These are phyloP conservation scores for Omphalea diandra DNA, from an alignment of 441 rosid genomes.

Conservation along the genomic window DNA sequence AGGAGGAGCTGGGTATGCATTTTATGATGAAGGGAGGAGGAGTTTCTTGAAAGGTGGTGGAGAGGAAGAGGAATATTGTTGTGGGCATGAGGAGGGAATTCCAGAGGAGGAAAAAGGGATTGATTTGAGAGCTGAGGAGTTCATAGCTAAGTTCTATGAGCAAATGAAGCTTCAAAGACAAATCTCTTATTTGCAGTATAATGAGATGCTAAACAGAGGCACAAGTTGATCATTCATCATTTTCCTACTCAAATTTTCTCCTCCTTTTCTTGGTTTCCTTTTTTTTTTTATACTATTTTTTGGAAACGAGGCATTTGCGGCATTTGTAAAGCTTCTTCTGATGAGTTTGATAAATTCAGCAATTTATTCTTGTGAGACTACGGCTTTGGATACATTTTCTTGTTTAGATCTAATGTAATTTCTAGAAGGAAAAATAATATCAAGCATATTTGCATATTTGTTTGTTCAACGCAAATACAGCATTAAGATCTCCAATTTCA, in stretches of 20 bases:
- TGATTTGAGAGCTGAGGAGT: conserved; percentile 80
- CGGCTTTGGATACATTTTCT: too few species aligned
- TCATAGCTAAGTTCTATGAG: conserved; percentile 67
- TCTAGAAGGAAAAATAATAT: too few species aligned
- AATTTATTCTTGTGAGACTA: background rate
- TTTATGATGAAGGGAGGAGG: conserved; percentile 28
- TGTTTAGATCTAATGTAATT: too few species aligned
- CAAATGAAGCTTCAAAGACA: conserved; percentile 82
- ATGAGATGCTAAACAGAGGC: conserved; percentile 31
- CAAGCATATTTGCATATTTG: too few species aligned
- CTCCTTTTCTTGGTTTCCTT: background rate
- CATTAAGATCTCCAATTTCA: too few species aligned
- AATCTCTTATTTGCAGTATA: conserved; percentile 54
- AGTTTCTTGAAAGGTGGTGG: conserved; percentile 30
- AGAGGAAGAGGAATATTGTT: conserved; percentile 22
- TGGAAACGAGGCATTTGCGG: conserved; percentile 21
- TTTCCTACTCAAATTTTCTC: background rate
- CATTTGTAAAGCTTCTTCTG: conserved; percentile 23
- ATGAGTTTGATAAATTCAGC: conserved; percentile 15
- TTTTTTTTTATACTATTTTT: background rate
- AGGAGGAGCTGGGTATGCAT: too few species aligned
- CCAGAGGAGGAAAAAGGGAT: conserved; percentile 56
- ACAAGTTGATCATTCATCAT: background rate
- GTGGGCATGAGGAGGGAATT: conserved; percentile 21
- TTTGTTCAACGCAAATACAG: too few species aligned